phyloP scores from a whole-genome alignment of 164 flowering plant genomes.

The Sextonia rubra region DNA sequence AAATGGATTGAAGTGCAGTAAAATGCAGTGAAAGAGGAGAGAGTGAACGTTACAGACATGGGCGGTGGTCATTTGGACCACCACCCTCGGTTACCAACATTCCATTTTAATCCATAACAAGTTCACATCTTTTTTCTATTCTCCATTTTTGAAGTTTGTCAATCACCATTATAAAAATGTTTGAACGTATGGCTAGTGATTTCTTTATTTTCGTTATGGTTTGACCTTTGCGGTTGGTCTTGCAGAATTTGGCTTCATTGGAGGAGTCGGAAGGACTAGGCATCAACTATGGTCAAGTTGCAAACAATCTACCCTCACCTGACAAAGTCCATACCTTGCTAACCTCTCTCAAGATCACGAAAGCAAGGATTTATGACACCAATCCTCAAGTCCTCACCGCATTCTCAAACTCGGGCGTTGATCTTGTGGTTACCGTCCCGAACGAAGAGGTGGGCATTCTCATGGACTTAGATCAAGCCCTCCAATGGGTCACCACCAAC shows the following conservation, averaged over 20 bases:
- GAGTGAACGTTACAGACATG: too few relatives aligned
- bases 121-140: background rate
- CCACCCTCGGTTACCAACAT: too few relatives aligned
- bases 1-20: too few relatives aligned
- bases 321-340: slow-evolving; percentile 52
- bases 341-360: slow-evolving; percentile 48
- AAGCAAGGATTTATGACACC: slow-evolving; percentile 83
- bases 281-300: slow-evolving; percentile 94
- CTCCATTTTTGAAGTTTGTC: background rate
- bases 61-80: too few relatives aligned
- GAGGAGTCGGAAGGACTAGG: slow-evolving; percentile 53
- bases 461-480: slow-evolving; percentile 58
- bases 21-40: too few relatives aligned
- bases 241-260: slow-evolving; percentile 28
- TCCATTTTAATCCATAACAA: background rate
- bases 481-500: slow-evolving; percentile 71
- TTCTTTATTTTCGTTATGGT: background rate
- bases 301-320: slow-evolving; percentile 72
- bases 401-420: slow-evolving; percentile 70
- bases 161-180: too few relatives aligned
- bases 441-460: slow-evolving; percentile 45
- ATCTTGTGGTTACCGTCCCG: slow-evolving; percentile 66
- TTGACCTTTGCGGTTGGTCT: background rate
- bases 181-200: too few relatives aligned
- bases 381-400: slow-evolving; percentile 71